Evolutionary conservation across 768 basidiomycete species (phyloP).

Genomic region (Podaxis sp.): DNA sequence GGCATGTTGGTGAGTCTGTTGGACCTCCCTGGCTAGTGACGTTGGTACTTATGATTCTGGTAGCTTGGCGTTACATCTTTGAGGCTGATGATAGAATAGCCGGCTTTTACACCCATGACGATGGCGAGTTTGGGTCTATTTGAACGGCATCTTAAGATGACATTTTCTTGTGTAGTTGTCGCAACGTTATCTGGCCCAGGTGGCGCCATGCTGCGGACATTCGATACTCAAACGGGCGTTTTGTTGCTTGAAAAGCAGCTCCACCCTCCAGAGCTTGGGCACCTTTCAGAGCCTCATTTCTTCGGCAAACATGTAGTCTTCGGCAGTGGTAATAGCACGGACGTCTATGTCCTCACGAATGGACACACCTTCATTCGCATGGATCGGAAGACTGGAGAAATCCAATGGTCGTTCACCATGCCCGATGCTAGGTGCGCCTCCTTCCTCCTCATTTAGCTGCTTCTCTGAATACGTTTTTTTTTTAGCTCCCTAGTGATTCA

Average conservation of each 20-base stretch:
- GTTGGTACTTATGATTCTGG: not conserved
- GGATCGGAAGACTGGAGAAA: constrained; percentile 48
- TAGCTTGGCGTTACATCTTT: constrained; percentile 82
- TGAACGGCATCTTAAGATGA: not conserved
- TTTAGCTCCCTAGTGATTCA: constrained; percentile 64
- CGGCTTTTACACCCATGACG: constrained; percentile 56
- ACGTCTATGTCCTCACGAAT: constrained; percentile 57
- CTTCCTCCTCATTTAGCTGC: not conserved
- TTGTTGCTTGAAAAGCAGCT: constrained; percentile 67
- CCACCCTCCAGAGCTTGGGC: constrained; percentile 43
- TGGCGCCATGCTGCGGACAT: constrained; percentile 65
- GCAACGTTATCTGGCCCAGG: constrained; percentile 75
- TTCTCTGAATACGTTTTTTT: constrained; percentile 5
- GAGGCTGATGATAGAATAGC: constrained; percentile 68
- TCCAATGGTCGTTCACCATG: constrained; percentile 66
- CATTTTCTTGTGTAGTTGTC: constrained; percentile 45
- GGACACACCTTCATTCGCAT: constrained; percentile 59
- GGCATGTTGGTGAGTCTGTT: constrained; percentile 61
- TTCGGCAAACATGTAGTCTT: constrained; percentile 56
- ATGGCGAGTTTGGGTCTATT: constrained; percentile 44
- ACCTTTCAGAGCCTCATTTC: constrained; percentile 49
- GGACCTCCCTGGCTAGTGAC: not conserved
- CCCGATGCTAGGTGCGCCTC: constrained; percentile 50
- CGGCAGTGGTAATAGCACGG: constrained; percentile 22
- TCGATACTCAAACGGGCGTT: constrained; percentile 63